These are phyloP conservation scores for Syncephalastrum racemosum DNA, from an alignment of 371 early-diverging fungal species.

Conservation along the genomic window DNA sequence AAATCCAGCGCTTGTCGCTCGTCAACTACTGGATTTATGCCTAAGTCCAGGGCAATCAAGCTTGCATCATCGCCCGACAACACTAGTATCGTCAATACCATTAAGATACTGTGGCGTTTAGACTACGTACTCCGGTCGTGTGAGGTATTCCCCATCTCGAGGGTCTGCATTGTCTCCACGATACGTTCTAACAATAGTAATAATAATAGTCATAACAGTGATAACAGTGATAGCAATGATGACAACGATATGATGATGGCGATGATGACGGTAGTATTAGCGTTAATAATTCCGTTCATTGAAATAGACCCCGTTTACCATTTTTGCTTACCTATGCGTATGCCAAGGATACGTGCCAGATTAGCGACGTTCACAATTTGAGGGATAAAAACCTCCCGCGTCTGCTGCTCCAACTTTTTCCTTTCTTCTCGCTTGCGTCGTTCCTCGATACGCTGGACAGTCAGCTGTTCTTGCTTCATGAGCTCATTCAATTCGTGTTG, in stretches of 20 bases:
- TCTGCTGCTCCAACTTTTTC: slow-evolving; percentile 15
- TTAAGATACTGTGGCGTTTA: not conserved
- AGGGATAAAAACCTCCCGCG: slow-evolving; percentile 75
- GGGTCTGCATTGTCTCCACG: slow-evolving; percentile 63
- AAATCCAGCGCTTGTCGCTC: slow-evolving; percentile 57
- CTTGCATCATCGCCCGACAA: slow-evolving; percentile 83
- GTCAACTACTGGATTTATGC: slow-evolving; percentile 81
- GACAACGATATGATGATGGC: no score
- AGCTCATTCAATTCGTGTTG: slow-evolving; percentile 9
- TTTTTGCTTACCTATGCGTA: slow-evolving; percentile 56
- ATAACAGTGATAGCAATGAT: not conserved
- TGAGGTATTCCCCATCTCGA: slow-evolving; percentile 76
- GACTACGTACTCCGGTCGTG: slow-evolving; percentile 60
- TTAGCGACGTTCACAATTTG: slow-evolving; percentile 83
- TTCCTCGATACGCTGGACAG: no score
- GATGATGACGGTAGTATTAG: not conserved
- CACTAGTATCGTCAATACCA: slow-evolving; percentile 40
- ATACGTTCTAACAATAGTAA: slow-evolving; percentile 47
- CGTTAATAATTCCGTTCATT: not conserved
- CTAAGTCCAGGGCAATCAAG: slow-evolving; percentile 82
- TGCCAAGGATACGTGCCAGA: slow-evolving; percentile 74
- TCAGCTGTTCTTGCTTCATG: no score
- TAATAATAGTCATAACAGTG: not conserved
- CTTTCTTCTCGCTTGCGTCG: no score
- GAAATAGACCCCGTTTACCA: not conserved